These are phyloP conservation scores for Copromyces sp. DNA, from an alignment of 495 filamentous ascomycete genomes.

Conservation along the genomic window DNA sequence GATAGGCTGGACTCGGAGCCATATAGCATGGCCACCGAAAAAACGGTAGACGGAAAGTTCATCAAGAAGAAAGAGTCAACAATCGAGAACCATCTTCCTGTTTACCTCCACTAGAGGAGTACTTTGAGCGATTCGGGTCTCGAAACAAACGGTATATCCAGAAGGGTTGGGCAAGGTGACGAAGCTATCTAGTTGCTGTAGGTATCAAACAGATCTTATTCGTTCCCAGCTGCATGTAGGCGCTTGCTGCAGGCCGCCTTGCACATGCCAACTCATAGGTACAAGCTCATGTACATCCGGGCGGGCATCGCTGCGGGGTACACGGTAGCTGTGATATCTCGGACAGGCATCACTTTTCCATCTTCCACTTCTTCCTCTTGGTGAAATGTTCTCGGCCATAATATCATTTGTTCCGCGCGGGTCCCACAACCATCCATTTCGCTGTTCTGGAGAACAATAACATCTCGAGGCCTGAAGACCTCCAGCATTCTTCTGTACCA, in stretches of 20 bases:
- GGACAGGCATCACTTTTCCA: background rate
- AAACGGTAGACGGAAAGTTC: background rate
- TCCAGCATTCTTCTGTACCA: background rate
- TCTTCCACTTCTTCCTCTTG: background rate
- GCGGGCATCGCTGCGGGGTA: background rate
- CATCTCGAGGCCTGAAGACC: background rate
- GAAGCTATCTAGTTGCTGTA: background rate
- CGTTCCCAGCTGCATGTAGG: background rate
- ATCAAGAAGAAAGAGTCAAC: background rate
- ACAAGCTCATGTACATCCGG: background rate
- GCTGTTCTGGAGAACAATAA: background rate
- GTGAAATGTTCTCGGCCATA: background rate
- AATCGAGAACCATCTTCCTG: fast-evolving
- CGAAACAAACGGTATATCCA: background rate
- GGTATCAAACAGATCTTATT: background rate
- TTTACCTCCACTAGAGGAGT: background rate
- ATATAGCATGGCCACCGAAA: background rate
- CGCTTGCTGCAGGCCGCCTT: background rate
- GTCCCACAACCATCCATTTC: too few species aligned
- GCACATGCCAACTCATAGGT: background rate
- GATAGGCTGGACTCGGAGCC: background rate
- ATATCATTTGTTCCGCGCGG: background rate
- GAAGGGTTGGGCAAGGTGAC: background rate
- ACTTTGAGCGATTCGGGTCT: too few species aligned
- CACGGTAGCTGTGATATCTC: background rate